phyloP scores from a whole-genome alignment of 2,329 filamentous ascomycete genomes.

The Periconia sp. region DNA sequence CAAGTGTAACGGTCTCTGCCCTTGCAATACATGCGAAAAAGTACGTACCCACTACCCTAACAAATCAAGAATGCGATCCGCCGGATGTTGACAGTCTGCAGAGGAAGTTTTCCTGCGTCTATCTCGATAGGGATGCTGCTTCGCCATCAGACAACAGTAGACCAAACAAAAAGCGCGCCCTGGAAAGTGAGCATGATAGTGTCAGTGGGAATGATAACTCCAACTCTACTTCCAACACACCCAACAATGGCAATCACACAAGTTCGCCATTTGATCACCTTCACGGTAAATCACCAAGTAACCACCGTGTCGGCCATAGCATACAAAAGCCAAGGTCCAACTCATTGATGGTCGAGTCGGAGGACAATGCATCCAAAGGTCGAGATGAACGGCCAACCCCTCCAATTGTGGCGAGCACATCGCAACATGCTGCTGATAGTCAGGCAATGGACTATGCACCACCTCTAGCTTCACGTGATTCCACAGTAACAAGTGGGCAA shows the following conservation, averaged over 20 bases:
- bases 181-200: constrained; percentile 26
- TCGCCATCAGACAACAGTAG: constrained; percentile 42
- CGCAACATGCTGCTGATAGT: constrained; percentile 26
- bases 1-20: constrained; percentile 61
- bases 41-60: constrained; percentile 35
- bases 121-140: constrained; percentile 38
- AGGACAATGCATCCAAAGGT: constrained; percentile 22
- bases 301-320: constrained; percentile 9
- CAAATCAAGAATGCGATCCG: neutral
- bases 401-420: constrained; percentile 23
- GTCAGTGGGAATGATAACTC: constrained; percentile 20
- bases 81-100: constrained; percentile 22
- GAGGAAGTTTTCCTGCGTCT: constrained; percentile 45
- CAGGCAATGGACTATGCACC: constrained; percentile 21
- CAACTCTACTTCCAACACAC: constrained; percentile 21
- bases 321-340: constrained; percentile 9
- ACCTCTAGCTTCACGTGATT: constrained; percentile 34
- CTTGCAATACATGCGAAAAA: constrained; percentile 62
- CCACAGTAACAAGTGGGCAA: constrained; percentile 44
- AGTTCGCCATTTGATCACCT: constrained; percentile 21
- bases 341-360: constrained; percentile 17
- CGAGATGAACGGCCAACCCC: constrained; percentile 22
- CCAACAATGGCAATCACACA: constrained; percentile 21
- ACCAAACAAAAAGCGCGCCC: constrained; percentile 39
- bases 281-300: constrained; percentile 18